Conservation (phyloP, 495 filamentous ascomycete species). For the Sabuloglossum arenarium region DNA sequence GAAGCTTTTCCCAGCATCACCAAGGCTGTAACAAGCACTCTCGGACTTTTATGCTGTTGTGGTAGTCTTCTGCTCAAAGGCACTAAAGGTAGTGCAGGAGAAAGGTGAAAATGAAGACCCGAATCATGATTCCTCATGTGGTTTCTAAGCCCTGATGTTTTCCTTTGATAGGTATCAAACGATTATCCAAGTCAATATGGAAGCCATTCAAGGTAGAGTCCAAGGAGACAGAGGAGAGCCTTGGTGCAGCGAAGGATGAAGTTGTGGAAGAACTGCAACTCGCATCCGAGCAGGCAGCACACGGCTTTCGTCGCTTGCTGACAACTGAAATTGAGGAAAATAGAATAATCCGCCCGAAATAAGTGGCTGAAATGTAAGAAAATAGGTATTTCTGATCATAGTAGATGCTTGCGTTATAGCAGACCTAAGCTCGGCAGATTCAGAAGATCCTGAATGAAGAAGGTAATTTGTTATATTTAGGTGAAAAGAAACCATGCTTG, state of each 20-base stretch:
- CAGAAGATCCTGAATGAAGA: conserved; percentile 8
- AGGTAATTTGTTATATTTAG: conserved; percentile 3
- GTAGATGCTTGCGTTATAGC: conserved; percentile 5
- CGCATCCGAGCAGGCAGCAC: conserved; percentile 7
- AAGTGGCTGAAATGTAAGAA: conserved; percentile 5
- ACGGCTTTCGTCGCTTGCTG: conserved; percentile 5
- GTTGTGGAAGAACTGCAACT: conserved; percentile 8
- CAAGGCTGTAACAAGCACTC: conserved; percentile 7
- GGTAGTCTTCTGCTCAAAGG: conserved; percentile 7
- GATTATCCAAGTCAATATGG: conserved; percentile 9
- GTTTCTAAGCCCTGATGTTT: conserved; percentile 3
- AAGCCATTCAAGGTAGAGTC: conserved; percentile 8
- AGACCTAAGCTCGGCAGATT: conserved; percentile 5
- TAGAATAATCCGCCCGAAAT: conserved; percentile 4
- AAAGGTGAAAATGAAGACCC: conserved; percentile 7
- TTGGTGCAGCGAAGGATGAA: conserved; percentile 9
- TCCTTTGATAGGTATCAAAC: conserved; percentile 6
- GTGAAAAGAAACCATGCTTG: neutral
- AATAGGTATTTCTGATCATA: conserved; percentile 5
- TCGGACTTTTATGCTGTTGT: conserved; percentile 8
- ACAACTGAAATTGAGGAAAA: conserved; percentile 7
- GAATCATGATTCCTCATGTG: neutral
- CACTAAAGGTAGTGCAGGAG: conserved; percentile 6
- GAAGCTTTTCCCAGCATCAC: conserved; percentile 6
- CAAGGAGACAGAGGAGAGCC: conserved; percentile 8